phyloP scores from a whole-genome alignment of 2,329 filamentous ascomycete genomes.

The Microcyclosporella mali region DNA sequence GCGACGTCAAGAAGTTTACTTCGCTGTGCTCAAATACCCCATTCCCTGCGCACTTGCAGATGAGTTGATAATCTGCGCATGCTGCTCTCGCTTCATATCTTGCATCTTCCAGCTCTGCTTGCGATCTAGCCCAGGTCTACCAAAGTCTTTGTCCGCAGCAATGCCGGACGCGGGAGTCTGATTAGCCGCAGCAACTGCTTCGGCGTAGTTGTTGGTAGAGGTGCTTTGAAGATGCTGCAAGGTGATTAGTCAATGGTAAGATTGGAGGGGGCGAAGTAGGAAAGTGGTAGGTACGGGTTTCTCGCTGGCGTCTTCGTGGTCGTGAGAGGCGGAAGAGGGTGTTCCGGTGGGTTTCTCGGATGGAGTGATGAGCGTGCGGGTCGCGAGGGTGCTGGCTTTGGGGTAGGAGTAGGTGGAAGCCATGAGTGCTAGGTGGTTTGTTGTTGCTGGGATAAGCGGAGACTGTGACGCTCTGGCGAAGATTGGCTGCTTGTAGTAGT shows the following conservation, averaged over 20 bases:
- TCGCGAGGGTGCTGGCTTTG: conserved; percentile 4
- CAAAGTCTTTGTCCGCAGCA: conserved; percentile 2
- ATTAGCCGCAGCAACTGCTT: conserved; percentile 18
- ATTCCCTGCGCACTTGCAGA: conserved; percentile 4
- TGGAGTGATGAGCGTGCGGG: conserved; percentile 15
- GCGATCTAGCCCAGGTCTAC: conserved; percentile 20
- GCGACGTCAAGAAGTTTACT: too few species aligned
- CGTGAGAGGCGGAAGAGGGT: conserved; percentile 14
- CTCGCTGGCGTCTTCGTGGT: conserved; percentile 7
- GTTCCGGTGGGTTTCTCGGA: conserved; percentile 4
- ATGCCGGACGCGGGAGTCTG: not conserved
- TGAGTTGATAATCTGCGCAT: conserved; percentile 23
- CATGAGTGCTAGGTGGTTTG: conserved; percentile 5
- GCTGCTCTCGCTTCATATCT: conserved; percentile 27
- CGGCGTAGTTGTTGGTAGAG: conserved; percentile 27
- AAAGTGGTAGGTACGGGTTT: conserved; percentile 1
- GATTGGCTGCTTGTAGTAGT: conserved; percentile 3
- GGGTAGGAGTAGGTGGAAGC: conserved; percentile 5
- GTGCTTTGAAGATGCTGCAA: conserved; percentile 7
- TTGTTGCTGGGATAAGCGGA: not conserved
- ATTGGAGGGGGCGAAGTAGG: conserved; percentile 2
- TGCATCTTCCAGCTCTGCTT: conserved; percentile 27
- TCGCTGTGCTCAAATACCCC: conserved; percentile 4
- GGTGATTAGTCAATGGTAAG: not conserved
- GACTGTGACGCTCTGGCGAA: not conserved